phyloP scores from a whole-genome alignment of 73 alveolate genomes.

The Breviolum minutum region DNA sequence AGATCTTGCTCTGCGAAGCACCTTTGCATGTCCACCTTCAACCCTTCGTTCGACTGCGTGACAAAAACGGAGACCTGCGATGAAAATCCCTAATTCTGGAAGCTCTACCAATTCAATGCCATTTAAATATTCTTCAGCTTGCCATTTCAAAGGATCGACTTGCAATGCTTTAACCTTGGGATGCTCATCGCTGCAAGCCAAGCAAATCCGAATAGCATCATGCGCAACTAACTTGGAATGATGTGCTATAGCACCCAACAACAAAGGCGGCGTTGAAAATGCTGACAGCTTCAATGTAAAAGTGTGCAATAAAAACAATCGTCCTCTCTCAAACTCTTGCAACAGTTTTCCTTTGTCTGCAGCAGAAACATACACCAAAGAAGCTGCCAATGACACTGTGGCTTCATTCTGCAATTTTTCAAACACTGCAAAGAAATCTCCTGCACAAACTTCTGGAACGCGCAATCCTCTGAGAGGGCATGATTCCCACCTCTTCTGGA shows the following conservation, averaged over 20 bases:
- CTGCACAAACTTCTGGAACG: slow-evolving; percentile 3
- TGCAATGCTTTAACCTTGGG: not conserved
- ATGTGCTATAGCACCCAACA: not conserved
- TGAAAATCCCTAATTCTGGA: not conserved
- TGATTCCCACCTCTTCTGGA: not conserved
- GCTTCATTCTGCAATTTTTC: not conserved
- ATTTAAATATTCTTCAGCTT: not conserved
- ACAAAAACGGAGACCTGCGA: not conserved
- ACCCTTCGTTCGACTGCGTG: not conserved
- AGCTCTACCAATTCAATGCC: not conserved
- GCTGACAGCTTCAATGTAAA: slow-evolving; percentile 16
- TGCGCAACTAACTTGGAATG: not conserved
- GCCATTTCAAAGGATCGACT: not conserved
- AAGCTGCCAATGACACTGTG: not conserved
- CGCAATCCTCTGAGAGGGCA: slow-evolving; percentile 43
- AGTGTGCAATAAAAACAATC: not conserved
- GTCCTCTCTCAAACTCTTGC: slow-evolving; percentile 1
- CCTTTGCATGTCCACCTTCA: slow-evolving; percentile 44
- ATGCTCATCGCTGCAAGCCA: not conserved
- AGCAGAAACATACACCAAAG: not conserved
- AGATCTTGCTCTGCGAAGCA: not conserved
- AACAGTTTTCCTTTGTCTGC: not conserved
- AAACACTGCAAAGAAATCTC: slow-evolving; percentile 3
- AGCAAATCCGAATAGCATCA: not conserved
- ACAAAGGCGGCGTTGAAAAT: not conserved